Conservation (phyloP, 257 asterid genomes). For the Cinchona pubescens region DNA sequence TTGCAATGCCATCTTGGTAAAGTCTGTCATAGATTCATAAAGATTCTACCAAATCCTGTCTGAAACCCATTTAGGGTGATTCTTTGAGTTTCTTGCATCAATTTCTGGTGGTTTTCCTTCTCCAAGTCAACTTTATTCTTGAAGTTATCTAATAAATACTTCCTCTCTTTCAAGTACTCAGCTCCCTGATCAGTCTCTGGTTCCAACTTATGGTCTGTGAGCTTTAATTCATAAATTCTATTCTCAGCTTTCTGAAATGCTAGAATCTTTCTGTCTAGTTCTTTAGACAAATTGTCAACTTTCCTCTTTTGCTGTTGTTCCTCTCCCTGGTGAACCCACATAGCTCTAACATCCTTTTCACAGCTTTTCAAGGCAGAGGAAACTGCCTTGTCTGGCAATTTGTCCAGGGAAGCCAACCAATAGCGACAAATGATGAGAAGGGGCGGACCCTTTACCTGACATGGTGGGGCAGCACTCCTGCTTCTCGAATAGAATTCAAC, state of each 20-base stretch:
- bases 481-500: conserved; percentile 46
- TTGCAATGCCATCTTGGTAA: conserved; percentile 57
- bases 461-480: conserved; percentile 25
- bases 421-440: conserved; percentile 59
- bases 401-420: conserved; percentile 61
- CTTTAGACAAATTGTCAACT: conserved; percentile 73
- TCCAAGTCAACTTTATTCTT: conserved; percentile 58
- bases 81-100: conserved; percentile 71
- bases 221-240: conserved; percentile 43
- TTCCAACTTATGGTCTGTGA: conserved; percentile 39
- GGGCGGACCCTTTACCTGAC: conserved; percentile 46
- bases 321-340: conserved; percentile 85
- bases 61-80: conserved; percentile 68
- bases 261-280: conserved; percentile 51
- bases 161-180: conserved; percentile 48
- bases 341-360: conserved; percentile 65
- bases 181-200: conserved; percentile 37
- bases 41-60: conserved; percentile 74
- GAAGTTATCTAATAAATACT: conserved; percentile 49
- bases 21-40: conserved; percentile 69
- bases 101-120: conserved; percentile 66
- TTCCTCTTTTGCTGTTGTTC: conserved; percentile 77
- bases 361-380: conserved; percentile 61
- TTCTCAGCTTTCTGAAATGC: conserved; percentile 63
- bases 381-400: conserved; percentile 62